Base-by-base conservation (phyloP, 768 basidiomycete species). In the Boletus rex-veris region DNA sequence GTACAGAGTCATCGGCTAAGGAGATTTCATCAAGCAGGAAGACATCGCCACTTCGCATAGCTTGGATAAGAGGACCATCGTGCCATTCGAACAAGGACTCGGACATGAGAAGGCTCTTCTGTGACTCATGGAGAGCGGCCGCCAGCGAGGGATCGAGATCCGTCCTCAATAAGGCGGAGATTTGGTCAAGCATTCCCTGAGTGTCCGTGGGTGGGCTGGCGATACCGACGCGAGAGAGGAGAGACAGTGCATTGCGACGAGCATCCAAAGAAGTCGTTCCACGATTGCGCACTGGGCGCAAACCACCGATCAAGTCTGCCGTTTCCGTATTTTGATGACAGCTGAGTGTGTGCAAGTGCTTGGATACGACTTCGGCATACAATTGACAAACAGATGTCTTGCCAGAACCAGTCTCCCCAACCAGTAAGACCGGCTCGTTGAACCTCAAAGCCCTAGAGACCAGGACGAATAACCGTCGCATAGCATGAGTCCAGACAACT, bases 291-390 rank as follows among this genome's bases (percentile, higher is more conserved):
- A 92, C 75, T 6, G 96, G 96, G 33, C 96, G 82, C 59, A 97
- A 80, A 36, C 93, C 91, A 18, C 97, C 97, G 47, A 98, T 91
- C 21, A 99, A 76, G 67, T 99, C 97, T 11, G 95, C 92, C 0
- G 96, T 97, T 73, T 99, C 97, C 26, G 95, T 98, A 65, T 97
- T 98, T 70, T 97, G 94, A 67, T 99, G 97, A 64, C 97, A 98
- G 60, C 92, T 98, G 58, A 99, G 80, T 5, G 84, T 77, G 60
- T 86, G 75, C 26, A 99, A 75, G 35, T 68, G 73, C 63, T 83
- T 83, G 24, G 71, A 71, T 21, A 80, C 72, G 1, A 83, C 83
- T 41, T 85, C 79, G 0, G 97, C 89, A 59, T 88, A 88, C 5
- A 93, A 74, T 65, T 98, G 92, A 65, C 96, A 98, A 38, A 98